Conservation (phyloP, 2,329 filamentous ascomycete genomes). For the Aspergillus aculeatinus region DNA sequence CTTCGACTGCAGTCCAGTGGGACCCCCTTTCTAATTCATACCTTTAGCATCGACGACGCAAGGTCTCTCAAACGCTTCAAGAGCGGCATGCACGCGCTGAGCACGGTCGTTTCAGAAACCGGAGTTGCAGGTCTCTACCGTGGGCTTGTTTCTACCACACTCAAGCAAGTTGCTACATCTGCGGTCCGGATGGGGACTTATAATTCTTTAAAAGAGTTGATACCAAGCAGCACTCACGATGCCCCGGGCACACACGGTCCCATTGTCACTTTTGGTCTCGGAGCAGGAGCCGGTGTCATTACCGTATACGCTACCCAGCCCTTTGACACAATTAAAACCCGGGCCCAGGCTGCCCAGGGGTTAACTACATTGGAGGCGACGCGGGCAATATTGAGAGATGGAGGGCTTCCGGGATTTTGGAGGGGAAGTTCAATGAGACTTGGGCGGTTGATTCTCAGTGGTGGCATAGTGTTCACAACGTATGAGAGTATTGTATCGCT, state of each 20-base stretch:
- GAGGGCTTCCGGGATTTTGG: constrained; percentile 63
- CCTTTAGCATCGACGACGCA: constrained; percentile 57
- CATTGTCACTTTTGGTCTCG: constrained; percentile 60
- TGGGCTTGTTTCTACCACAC: constrained; percentile 59
- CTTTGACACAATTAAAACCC: constrained; percentile 52
- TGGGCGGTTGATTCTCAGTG: constrained; percentile 62
- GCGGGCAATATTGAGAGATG: constrained; percentile 54
- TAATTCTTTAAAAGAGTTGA: constrained; percentile 55
- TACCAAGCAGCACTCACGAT: constrained; percentile 50
- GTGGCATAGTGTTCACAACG: constrained; percentile 65
- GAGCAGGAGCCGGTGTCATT: constrained; percentile 59
- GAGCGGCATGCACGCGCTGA: constrained; percentile 52
- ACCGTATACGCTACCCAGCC: constrained; percentile 39
- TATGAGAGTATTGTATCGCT: constrained; percentile 47
- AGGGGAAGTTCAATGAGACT: constrained; percentile 67
- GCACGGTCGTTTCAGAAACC: constrained; percentile 51
- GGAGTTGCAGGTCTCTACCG: constrained; percentile 59
- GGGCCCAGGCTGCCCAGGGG: constrained; percentile 59
- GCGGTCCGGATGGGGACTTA: constrained; percentile 64
- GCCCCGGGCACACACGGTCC: constrained; percentile 52
- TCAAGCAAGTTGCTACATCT: constrained; percentile 63
- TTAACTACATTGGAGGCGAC: constrained; percentile 59
- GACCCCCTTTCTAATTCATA: too few relatives aligned
- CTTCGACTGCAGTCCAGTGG: too few relatives aligned
- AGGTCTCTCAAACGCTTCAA: constrained; percentile 51